Base-by-base conservation (phyloP, 2,329 filamentous ascomycete genomes). In the Geosmithia morbida region DNA sequence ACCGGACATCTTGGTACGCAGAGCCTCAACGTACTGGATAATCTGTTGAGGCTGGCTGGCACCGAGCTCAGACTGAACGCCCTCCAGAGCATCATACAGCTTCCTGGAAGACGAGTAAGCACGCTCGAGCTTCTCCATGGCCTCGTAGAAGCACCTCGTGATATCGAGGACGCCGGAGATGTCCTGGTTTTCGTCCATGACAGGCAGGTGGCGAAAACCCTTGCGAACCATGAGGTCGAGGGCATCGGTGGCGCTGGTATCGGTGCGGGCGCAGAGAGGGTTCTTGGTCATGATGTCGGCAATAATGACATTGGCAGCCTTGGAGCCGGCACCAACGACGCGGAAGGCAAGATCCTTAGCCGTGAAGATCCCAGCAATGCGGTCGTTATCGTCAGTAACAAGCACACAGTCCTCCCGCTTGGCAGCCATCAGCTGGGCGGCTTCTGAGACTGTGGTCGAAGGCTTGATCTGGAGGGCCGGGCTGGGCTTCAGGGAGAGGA, bases 211-310 rank as follows among this genome's bases (percentile, higher is more conserved):
- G 56, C 92, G 81, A 73, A 98, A 98, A 17, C 92, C 92, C 69
- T 97, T 97, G 56, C 90, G 79, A 49, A 98, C 92, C 92, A 98
- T 98, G 49, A 97, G 75, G 65, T 98, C 90, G 52, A 98, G 71
- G 30, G 92, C 92, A 71, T 98, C 92, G 42, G 92, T 98, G 37
- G 92, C 92, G 66, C 90, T 97, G 33, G 92, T 98, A 62, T 98
- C 92, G 49, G 92, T 98, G 63, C 92, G 82, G 48, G 92, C 92
- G 64, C 92, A 98, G 16, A 98, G 79, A 11, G 92, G 92, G 69
- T 98, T 98, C 74, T 97, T 96, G 62, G 92, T 98, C 92, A 98
- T 98, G 65, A 98, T 98, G 61, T 97, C 89, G 55, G 88, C 85
- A 61, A 98, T 96, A 19, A 87, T 94, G 56, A 97, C 80, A 61